A percentile compares a stretch with the other conserved stretches of the same genome.
phyloP scores from a whole-genome alignment of 2,329 filamentous ascomycete species.

The Conoideocrella luteorostrata region DNA sequence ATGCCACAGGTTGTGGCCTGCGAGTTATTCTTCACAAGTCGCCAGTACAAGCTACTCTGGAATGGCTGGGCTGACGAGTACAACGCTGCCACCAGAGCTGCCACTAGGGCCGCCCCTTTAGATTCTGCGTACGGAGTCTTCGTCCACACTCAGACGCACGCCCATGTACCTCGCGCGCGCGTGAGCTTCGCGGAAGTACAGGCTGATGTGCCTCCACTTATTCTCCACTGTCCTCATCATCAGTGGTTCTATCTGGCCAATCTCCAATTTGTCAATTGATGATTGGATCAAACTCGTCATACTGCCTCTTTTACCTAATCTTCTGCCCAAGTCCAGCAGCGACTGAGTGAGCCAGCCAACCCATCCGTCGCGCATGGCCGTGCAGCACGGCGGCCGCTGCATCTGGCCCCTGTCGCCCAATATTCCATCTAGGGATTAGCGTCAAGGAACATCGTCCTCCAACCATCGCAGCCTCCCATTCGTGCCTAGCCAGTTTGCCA shows the following conservation, averaged over 20 bases:
- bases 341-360: not conserved
- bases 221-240: not conserved
- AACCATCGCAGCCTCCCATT: no score
- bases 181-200: constrained; percentile 4
- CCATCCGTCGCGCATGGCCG: not conserved
- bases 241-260: not conserved
- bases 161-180: not conserved
- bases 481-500: no score
- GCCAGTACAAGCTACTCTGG: not conserved
- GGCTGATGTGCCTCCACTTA: not conserved
- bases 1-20: not conserved
- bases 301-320: not conserved
- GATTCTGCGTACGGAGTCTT: no score
- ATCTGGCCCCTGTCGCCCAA: not conserved
- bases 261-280: not conserved
- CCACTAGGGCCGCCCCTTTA: no score
- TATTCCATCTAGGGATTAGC: no score
- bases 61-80: not conserved
- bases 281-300: not conserved
- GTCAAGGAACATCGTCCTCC: no score
- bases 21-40: not conserved
- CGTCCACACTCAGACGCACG: not conserved
- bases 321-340: not conserved
- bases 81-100: no score
- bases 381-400: constrained; percentile 1